These are phyloP conservation scores for Dactylellina haptotyla DNA, from an alignment of 2,329 filamentous ascomycete genomes.

Conservation along the genomic window DNA sequence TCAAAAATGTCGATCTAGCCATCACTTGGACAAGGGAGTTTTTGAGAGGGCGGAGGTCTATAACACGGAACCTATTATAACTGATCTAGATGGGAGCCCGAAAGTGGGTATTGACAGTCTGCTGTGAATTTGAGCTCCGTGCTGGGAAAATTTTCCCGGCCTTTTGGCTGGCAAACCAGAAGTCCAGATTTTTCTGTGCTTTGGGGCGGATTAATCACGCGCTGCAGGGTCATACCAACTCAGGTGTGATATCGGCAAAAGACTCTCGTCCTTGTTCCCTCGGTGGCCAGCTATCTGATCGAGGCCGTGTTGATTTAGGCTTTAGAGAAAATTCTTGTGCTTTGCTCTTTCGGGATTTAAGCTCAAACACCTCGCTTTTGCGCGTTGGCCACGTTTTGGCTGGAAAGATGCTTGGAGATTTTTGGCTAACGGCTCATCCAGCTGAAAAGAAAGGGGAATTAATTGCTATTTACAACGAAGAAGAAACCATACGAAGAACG, in stretches of 20 bases:
- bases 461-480: conserved; percentile 14
- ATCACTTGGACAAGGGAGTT: conserved; percentile 16
- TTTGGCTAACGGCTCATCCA: conserved; percentile 13
- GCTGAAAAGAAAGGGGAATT: conserved; percentile 29
- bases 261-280: not conserved
- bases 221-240: conserved; percentile 28
- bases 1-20: conserved; percentile 21
- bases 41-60: not conserved
- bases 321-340: conserved; percentile 20
- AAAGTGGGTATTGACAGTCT: not conserved
- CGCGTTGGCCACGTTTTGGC: conserved; percentile 17
- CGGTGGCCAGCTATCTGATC: conserved; percentile 21
- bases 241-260: conserved; percentile 35
- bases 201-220: conserved; percentile 41
- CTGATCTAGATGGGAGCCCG: conserved; percentile 33
- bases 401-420: not conserved
- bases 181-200: conserved; percentile 17
- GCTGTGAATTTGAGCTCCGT: not conserved
- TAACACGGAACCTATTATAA: conserved; percentile 16
- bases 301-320: conserved; percentile 45
- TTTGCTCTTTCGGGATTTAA: conserved; percentile 38
- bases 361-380: conserved; percentile 33
- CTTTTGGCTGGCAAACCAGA: not conserved
- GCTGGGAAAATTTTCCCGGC: conserved; percentile 34
- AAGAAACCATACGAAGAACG: conserved; percentile 13